Conservation (phyloP, 768 basidiomycete genomes). For the Lactifluus piperatus region DNA sequence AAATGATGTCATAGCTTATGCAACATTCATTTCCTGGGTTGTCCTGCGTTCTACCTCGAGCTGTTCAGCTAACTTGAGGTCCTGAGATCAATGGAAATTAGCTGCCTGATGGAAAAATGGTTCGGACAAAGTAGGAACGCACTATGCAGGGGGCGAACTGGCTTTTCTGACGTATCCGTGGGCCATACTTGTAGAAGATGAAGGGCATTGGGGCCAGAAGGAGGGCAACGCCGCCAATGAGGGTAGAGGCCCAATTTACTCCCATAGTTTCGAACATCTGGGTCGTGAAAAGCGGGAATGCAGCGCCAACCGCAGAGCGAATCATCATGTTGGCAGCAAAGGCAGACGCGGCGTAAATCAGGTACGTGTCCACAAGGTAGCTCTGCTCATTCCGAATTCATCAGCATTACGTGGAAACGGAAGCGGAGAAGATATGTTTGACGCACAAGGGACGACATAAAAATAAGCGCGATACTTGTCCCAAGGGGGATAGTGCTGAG, state of each 20-base stretch:
- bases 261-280: constrained; percentile 44
- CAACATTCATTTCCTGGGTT: not conserved
- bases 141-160: constrained; percentile 8
- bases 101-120: not conserved
- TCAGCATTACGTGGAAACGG: not conserved
- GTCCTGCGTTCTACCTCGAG: not conserved
- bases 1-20: not conserved
- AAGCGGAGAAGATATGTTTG: not conserved
- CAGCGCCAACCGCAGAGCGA: constrained; percentile 48
- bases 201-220: constrained; percentile 30
- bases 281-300: constrained; percentile 57
- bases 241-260: constrained; percentile 27
- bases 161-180: not conserved
- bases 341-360: constrained; percentile 43
- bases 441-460: constrained; percentile 47
- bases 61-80: constrained; percentile 5
- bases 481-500: constrained; percentile 43
- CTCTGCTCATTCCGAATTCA: constrained; percentile 30
- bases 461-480: constrained; percentile 40
- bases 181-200: constrained; percentile 29
- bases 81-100: not conserved
- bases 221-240: constrained; percentile 30
- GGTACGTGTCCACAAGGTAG: constrained; percentile 51
- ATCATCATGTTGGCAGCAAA: constrained; percentile 53
- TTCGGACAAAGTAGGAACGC: not conserved